These are phyloP conservation scores for Phylloporus sp. DNA, from an alignment of 768 basidiomycete species.

Conservation along the genomic window DNA sequence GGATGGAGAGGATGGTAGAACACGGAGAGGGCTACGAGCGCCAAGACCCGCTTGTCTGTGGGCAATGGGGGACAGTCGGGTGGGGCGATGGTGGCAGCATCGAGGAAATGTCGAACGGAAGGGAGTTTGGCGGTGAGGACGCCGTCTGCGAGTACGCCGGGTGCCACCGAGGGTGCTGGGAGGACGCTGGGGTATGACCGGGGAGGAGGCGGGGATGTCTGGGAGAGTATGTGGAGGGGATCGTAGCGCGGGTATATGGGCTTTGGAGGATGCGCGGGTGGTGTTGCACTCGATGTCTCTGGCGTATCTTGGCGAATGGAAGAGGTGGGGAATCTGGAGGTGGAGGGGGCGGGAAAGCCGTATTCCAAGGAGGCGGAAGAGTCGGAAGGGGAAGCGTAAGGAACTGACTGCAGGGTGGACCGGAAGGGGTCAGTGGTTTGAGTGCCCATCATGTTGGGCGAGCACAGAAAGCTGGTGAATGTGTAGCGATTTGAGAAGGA, in stretches of 20 bases:
- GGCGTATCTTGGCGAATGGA: conserved; percentile 33
- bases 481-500: conserved; percentile 14
- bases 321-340: conserved; percentile 34
- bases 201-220: conserved; percentile 15
- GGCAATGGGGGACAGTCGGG: conserved; percentile 38
- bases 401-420: conserved; percentile 11
- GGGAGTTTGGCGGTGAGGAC: conserved; percentile 46
- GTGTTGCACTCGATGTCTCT: conserved; percentile 14
- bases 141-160: conserved; percentile 35
- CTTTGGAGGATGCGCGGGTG: conserved; percentile 21
- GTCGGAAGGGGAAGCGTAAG: conserved; percentile 14
- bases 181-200: conserved; percentile 19
- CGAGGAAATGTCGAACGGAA: conserved; percentile 45
- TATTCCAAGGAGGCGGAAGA: conserved; percentile 13
- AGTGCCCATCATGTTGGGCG: conserved; percentile 19
- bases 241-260: conserved; percentile 30
- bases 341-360: conserved; percentile 21
- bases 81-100: conserved; percentile 34
- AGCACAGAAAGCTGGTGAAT: conserved; percentile 7
- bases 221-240: conserved; percentile 28
- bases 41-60: conserved; percentile 42
- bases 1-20: conserved; percentile 50
- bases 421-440: conserved; percentile 6
- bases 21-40: conserved; percentile 57
- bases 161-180: conserved; percentile 27